Base-by-base conservation (phyloP, 768 basidiomycete species). In the Mycena haematopus region DNA sequence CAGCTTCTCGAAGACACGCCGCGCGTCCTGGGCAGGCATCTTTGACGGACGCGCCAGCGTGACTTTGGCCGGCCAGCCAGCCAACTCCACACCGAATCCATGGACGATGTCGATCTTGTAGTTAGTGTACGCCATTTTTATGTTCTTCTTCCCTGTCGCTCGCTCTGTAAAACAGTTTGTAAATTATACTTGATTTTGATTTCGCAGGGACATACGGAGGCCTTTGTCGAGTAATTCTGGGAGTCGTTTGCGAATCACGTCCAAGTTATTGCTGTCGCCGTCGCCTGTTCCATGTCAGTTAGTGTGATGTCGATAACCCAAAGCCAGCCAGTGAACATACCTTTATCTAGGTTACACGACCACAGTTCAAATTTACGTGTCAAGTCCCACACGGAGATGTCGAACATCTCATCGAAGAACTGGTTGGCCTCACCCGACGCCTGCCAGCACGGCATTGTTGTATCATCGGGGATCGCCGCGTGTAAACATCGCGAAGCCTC, bases 101-200 rank as follows among this genome's bases (percentile, higher is more conserved):
- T 51, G 50, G 50, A 51, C 50, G 10, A 51, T 35, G 3, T 35
- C 21, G 8, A 51, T 21, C 33, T 51, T 51, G 50, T 51, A 51
- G 33, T 51, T 51, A 2, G 9, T 1, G 35, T 35, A 52, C 22
- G 45, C 6, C 31, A 51, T 51, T 4, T 6, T 33, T n/a, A 51
- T 0, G 7, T 2, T 33, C 31, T 51, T 22, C 2, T 51, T 21
- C 0, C 51, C 51, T 2, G 51, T 52, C 21, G 14, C 14, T 36
- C 36, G 35, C 51, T n/a, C 51, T 52, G 51, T 11, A 24, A 36
- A 14, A 36, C 17, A 0, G 15, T 24, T 17, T 6, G 10, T 24
- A 13, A 36, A 35, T 14, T 1, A 19, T 15, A 13, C 2, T 6
- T 52, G 11, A 29, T 6, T n/a, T 10, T n/a, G 22, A 35, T 2